Evolutionary conservation across 2,329 filamentous ascomycete species (phyloP), one percentile per base, ranked within the genome.

Genomic region (Xylaria sp.): DNA sequence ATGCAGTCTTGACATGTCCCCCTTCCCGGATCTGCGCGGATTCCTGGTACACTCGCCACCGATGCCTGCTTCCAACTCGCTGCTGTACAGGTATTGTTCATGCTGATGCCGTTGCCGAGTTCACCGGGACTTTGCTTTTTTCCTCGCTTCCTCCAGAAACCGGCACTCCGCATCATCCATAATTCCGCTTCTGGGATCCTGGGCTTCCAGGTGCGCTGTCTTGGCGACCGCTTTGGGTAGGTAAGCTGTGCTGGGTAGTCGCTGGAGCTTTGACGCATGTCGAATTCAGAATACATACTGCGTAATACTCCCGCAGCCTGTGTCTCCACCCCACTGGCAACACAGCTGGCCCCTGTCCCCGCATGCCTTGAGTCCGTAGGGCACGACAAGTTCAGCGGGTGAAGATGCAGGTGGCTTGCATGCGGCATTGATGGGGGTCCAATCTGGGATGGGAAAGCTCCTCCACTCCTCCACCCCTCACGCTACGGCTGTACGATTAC

Each of bases 401-500:
- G 66, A 69, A 58, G 62, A 62, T 69, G 66, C 66, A 62, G 48
- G 66, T 69, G 66, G 66, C 65, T 69, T 69, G 65, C 65, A 68
- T 65, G 50, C 63, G 57, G 61, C 51, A 62, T 69, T 68, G 62
- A 51, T 66, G 41, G 67, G 55, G 56, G 64, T 58, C 57, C 60
- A 66, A 54, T 67, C n/a, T 61, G 51, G 60, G 41, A 57, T 39
- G 34, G 41, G 57, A 48, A 60, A 39, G 46, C 48, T 51, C 58
- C 69, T 28, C 46, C 61, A 48, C 60, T 28, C 23, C 23, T 25
- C 23, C 23, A 25, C 23, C n/a, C 39, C 44, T 28, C 28, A 56
- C n/a, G 37, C 34, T 62, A 44, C 25, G 18, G 51, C 59, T 57
- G 34, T 46, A 41, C 51, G 5, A 31, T 58, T 58, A 56, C 52